phyloP scores from a whole-genome alignment of 1,139 yeast species.

The Yamadazyma atmosphaerica region DNA sequence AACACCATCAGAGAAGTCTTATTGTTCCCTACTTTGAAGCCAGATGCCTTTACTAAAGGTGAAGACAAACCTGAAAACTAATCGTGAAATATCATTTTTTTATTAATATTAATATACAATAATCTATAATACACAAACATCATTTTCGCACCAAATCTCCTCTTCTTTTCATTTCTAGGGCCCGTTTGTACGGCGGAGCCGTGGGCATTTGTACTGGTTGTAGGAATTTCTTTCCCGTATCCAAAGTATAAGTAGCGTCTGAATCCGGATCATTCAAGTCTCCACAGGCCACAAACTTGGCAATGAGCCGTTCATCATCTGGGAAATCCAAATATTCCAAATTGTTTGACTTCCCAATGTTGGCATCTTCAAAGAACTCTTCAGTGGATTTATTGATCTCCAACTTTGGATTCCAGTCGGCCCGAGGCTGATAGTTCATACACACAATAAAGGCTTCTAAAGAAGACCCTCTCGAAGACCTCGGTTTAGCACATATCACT shows the following conservation, averaged over 20 bases:
- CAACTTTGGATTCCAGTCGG: constrained; percentile 74
- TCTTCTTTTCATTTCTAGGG: constrained; percentile 80
- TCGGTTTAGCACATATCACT: constrained; percentile 93
- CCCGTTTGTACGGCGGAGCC: constrained; percentile 93
- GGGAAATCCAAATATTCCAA: constrained; percentile 42
- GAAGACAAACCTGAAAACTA: constrained; percentile 29
- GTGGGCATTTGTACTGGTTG: constrained; percentile 96
- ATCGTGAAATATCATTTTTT: too few relatives aligned
- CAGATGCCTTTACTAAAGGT: constrained; percentile 60
- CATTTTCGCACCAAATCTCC: too few relatives aligned
- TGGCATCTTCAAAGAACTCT: constrained; percentile 72
- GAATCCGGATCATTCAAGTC: constrained; percentile 84
- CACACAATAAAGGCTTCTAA: constrained; percentile 94
- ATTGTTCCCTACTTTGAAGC: constrained; percentile 97
- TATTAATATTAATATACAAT: constrained; percentile 4
- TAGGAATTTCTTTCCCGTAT: constrained; percentile 48
- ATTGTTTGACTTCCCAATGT: constrained; percentile 55
- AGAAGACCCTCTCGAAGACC: constrained; percentile 92
- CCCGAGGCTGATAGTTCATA: constrained; percentile 77
- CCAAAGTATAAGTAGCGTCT: constrained; percentile 87
- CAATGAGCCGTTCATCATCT: constrained; percentile 68
- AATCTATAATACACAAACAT: too few relatives aligned
- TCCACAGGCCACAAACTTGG: constrained; percentile 93
- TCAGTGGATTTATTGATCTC: constrained; percentile 66
- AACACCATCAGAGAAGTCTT: constrained; percentile 97